Evolutionary conservation across 306 rosid genomes (phyloP).

Genomic region (Vigna reflexopilosa): DNA sequence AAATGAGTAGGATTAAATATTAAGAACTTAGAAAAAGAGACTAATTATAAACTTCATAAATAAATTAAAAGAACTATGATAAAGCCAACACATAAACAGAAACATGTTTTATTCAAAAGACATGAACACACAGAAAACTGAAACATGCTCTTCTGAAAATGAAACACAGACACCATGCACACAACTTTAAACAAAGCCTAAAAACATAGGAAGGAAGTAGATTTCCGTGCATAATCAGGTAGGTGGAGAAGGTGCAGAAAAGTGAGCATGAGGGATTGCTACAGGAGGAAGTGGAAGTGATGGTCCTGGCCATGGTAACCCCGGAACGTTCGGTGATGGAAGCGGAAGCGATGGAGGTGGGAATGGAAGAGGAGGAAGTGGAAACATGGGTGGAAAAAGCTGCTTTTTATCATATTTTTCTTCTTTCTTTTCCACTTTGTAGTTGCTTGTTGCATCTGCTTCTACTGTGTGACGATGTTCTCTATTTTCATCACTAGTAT

Average conservation of each 20-base stretch:
- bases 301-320: not conserved
- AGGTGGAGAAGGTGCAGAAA: conserved; percentile 1
- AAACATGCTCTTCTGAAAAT: too few species aligned
- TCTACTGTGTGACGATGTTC: not conserved
- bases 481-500: not conserved
- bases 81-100: too few species aligned
- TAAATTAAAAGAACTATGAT: too few species aligned
- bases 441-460: not conserved
- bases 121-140: too few species aligned
- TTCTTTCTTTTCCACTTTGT: not conserved
- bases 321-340: conserved; percentile 13
- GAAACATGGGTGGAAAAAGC: not conserved
- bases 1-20: too few species aligned
- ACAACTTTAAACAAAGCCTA: too few species aligned
- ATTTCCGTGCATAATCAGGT: not conserved
- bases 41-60: too few species aligned
- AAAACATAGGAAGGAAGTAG: not conserved
- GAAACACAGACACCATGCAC: too few species aligned
- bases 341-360: conserved; percentile 10
- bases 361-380: not conserved
- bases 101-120: too few species aligned
- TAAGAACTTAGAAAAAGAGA: too few species aligned
- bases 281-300: not conserved
- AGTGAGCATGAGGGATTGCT: not conserved
- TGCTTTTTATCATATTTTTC: not conserved